These are phyloP conservation scores for Magnusiomyces tetraspermus DNA, from an alignment of 1,139 yeast species.

Conservation along the genomic window DNA sequence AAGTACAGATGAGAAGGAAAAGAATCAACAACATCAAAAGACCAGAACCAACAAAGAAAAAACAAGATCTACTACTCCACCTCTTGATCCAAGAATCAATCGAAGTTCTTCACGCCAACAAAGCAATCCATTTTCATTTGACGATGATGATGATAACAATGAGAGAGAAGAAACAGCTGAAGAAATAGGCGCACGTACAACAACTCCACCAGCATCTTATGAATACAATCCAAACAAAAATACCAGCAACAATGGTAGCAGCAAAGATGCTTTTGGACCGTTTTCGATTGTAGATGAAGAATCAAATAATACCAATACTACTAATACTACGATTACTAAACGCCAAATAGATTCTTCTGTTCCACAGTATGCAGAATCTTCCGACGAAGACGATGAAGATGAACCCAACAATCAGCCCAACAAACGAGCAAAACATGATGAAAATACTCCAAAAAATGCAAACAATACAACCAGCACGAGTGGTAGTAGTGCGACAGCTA, in stretches of 20 bases:
- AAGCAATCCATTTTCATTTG: background rate
- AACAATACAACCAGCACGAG: background rate
- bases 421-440: background rate
- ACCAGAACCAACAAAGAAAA: constrained; percentile 3
- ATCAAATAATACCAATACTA: background rate
- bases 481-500: background rate
- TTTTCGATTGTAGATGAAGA: constrained; percentile 3
- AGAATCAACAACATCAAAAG: background rate
- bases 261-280: background rate
- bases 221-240: background rate
- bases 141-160: background rate
- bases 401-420: background rate
- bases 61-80: constrained; percentile 18
- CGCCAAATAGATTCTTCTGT: background rate
- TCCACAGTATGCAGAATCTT: constrained; percentile 2
- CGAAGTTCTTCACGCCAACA: constrained; percentile 6
- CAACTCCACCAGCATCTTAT: constrained; percentile 5
- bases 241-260: too few species aligned
- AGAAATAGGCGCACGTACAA: background rate
- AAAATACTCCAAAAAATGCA: background rate
- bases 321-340: background rate
- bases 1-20: constrained; percentile 26
- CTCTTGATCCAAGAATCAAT: constrained; percentile 13
- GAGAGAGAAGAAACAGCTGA: background rate
- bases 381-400: background rate